A percentile compares a stretch with the other conserved stretches of the same genome.
Evolutionary conservation across 2,329 filamentous ascomycete genomes (phyloP).

Genomic region (Exserohilum turcica): DNA sequence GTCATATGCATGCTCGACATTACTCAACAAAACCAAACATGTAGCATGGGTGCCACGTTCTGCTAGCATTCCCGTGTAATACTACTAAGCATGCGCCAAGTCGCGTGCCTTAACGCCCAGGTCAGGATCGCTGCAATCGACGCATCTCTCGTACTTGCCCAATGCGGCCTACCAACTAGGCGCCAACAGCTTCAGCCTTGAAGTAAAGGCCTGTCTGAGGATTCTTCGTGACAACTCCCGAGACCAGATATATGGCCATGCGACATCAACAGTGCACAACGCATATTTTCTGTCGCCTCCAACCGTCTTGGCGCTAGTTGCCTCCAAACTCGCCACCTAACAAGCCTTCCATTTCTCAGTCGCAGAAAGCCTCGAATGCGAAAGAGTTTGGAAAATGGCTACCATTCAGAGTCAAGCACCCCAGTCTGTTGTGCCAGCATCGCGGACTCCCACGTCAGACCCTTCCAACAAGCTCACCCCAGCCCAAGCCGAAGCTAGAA

Average conservation of each 20-base stretch:
- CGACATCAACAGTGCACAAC: background rate
- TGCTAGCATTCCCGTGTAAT: too few relatives aligned
- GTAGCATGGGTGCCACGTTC: too few relatives aligned
- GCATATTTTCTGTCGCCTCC: background rate
- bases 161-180: background rate
- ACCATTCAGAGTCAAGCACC: background rate
- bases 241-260: background rate
- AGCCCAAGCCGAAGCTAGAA: conserved; percentile 32
- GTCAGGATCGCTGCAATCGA: conserved; percentile 8
- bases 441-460: background rate
- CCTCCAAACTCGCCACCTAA: conserved; percentile 5
- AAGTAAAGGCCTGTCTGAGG: background rate
- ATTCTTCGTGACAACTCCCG: background rate
- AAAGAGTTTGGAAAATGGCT: conserved; percentile 5
- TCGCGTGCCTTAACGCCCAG: background rate
- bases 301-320: conserved; percentile 7
- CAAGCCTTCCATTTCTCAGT: background rate
- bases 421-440: background rate
- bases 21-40: too few relatives aligned
- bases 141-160: background rate
- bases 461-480: conserved; percentile 5
- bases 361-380: background rate
- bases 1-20: too few relatives aligned
- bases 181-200: conserved; percentile 4
- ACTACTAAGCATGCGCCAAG: conserved; percentile 1